Conservation (phyloP, 2,329 filamentous ascomycete genomes). For the Colletotrichum zoysiae region DNA sequence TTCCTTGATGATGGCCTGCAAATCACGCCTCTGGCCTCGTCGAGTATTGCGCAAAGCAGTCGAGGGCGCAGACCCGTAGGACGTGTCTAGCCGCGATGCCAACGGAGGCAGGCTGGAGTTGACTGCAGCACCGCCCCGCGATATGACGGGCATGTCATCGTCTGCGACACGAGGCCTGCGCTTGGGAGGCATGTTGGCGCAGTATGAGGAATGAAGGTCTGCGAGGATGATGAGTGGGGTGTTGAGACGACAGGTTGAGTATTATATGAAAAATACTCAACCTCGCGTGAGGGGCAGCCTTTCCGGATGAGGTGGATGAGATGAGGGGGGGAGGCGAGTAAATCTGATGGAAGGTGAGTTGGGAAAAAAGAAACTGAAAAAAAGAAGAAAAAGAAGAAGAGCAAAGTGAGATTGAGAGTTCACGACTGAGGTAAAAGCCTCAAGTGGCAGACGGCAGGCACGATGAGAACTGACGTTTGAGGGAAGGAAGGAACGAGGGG, state of each 20-base stretch:
- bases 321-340: neutral
- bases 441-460: constrained; percentile 7
- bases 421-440: neutral
- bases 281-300: neutral
- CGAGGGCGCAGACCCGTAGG: constrained; percentile 45
- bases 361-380: neutral
- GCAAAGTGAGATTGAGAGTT: neutral
- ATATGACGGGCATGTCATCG: constrained; percentile 17
- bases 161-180: constrained; percentile 21
- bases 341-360: neutral
- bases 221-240: constrained; percentile 7
- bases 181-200: constrained; percentile 39
- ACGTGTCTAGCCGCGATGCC: constrained; percentile 43
- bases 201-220: constrained; percentile 8
- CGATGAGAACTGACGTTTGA: constrained; percentile 23
- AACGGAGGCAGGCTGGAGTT: constrained; percentile 43
- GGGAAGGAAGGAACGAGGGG: constrained; percentile 20
- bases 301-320: constrained; percentile 4
- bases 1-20: constrained; percentile 42
- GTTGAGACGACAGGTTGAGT: neutral
- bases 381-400: neutral
- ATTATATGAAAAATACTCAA: constrained; percentile 16
- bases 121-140: constrained; percentile 42
- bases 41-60: constrained; percentile 43
- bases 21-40: constrained; percentile 42